A percentile compares a stretch with the other conserved stretches of the same genome.
Evolutionary conservation across 257 asterid species (phyloP).

Genomic region (Fraxinus excelsior): DNA sequence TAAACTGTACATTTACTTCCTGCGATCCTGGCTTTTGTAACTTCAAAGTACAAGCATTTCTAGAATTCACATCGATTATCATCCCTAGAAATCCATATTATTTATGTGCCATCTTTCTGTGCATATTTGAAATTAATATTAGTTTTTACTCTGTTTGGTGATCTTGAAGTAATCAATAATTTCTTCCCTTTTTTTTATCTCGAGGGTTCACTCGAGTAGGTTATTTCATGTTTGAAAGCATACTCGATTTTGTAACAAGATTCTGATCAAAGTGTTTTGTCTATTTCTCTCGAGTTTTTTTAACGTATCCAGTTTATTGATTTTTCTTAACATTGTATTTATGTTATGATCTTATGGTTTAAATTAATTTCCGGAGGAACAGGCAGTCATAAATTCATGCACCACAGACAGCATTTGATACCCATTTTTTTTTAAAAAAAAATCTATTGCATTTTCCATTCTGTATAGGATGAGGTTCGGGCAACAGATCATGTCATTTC

Average conservation of each 20-base stretch:
- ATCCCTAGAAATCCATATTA: not conserved
- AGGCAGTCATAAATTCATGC: too few relatives aligned
- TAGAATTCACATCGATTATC: not conserved
- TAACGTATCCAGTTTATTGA: not conserved
- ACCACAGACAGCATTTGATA: not conserved
- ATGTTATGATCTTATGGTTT: not conserved
- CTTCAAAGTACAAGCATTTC: constrained; percentile 11
- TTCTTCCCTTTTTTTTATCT: too few relatives aligned
- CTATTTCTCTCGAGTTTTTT: too few relatives aligned
- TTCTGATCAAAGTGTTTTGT: too few relatives aligned
- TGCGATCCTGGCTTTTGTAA: not conserved
- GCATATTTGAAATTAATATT: not conserved
- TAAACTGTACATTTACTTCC: constrained; percentile 1
- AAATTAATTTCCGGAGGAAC: not conserved
- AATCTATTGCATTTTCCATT: too few relatives aligned
- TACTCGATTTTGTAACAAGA: too few relatives aligned
- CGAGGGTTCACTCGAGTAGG: too few relatives aligned
- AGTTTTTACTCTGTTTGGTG: not conserved
- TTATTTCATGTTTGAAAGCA: too few relatives aligned
- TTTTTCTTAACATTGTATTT: not conserved
- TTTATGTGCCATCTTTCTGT: constrained; percentile 1
- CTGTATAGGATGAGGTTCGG: too few relatives aligned
- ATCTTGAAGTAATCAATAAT: not conserved
- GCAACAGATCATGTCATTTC: not conserved
- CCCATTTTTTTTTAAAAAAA: not conserved